phyloP scores from a whole-genome alignment of 1,284 basidiomycete genomes.

The Austropuccinia psidii region DNA sequence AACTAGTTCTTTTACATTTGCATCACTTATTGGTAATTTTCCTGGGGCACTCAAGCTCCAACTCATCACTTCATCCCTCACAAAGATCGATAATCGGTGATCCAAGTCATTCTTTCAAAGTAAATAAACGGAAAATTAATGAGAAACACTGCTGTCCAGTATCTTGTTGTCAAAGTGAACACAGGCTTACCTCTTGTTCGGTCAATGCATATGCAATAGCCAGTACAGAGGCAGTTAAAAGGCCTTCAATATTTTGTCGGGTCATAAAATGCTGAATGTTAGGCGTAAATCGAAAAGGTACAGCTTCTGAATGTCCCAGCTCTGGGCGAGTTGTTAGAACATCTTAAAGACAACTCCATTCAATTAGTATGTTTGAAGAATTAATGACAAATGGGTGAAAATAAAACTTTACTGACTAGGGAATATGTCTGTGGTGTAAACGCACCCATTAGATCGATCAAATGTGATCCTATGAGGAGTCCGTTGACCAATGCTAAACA shows the following conservation, averaged over 20 bases:
- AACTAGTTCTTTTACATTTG: constrained; percentile 62
- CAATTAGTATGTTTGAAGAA: constrained; percentile 6
- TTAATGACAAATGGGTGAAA: background rate
- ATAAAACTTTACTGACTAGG: constrained; percentile 56
- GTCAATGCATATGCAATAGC: constrained; percentile 84
- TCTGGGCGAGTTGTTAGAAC: constrained; percentile 47
- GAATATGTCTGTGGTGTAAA: constrained; percentile 81
- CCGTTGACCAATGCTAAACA: constrained; percentile 75
- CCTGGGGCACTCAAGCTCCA: constrained; percentile 51
- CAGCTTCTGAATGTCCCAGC: constrained; percentile 59
- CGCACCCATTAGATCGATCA: constrained; percentile 75
- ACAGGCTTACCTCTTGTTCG: constrained; percentile 69
- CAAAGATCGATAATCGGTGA: constrained; percentile 78
- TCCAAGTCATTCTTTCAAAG: constrained; percentile 74
- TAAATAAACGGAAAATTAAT: constrained; percentile 2
- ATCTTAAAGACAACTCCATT: constrained; percentile 45
- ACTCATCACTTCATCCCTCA: constrained; percentile 80
- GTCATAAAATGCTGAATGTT: constrained; percentile 93
- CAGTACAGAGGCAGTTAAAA: constrained; percentile 77
- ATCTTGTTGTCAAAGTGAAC: constrained; percentile 33
- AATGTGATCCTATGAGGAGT: constrained; percentile 78
- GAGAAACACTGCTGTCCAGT: background rate
- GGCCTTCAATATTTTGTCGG: constrained; percentile 78
- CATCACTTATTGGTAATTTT: constrained; percentile 50
- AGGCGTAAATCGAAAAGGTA: constrained; percentile 94